A percentile compares a stretch with the other conserved stretches of the same genome.
Conservation (phyloP, 2,329 filamentous ascomycete species). For the Alternaria burnsii region DNA sequence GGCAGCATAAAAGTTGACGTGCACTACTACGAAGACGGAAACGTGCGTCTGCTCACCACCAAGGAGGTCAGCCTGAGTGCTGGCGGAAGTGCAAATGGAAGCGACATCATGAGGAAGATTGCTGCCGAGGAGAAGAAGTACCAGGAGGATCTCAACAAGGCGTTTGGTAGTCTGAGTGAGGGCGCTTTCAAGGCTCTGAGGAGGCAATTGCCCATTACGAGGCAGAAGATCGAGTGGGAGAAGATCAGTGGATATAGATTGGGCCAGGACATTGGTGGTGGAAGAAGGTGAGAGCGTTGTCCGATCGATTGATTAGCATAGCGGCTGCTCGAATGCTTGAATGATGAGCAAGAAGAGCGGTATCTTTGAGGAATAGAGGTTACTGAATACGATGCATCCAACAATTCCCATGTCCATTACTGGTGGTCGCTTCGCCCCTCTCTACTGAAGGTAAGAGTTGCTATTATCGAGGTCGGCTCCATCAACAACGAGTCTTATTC, state of each 20-base stretch:
- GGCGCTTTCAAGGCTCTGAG: constrained; percentile 93
- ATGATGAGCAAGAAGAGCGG: not conserved
- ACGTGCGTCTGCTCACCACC: constrained; percentile 90
- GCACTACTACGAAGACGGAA: constrained; percentile 99
- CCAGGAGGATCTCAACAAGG: constrained; percentile 93
- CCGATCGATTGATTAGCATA: not conserved
- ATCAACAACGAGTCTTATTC: too few species aligned
- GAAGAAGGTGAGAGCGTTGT: constrained; percentile 35
- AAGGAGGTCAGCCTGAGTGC: constrained; percentile 74
- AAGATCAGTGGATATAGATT: constrained; percentile 90
- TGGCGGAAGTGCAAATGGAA: constrained; percentile 66
- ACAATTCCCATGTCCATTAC: not conserved
- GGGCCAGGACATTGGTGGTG: constrained; percentile 62
- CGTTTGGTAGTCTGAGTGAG: constrained; percentile 88
- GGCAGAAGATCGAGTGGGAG: constrained; percentile 99
- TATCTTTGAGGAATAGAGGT: not conserved
- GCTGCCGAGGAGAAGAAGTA: constrained; percentile 86
- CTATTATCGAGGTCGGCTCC: too few species aligned
- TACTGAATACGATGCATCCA: not conserved
- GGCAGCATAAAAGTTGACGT: constrained; percentile 92
- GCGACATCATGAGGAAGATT: constrained; percentile 79
- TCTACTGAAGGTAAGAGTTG: too few species aligned
- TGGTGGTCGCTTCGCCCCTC: not conserved
- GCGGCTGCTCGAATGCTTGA: not conserved
- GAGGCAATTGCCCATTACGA: constrained; percentile 91